phyloP scores from a whole-genome alignment of 768 basidiomycete genomes.

The Hebeloma cylindrosporum region DNA sequence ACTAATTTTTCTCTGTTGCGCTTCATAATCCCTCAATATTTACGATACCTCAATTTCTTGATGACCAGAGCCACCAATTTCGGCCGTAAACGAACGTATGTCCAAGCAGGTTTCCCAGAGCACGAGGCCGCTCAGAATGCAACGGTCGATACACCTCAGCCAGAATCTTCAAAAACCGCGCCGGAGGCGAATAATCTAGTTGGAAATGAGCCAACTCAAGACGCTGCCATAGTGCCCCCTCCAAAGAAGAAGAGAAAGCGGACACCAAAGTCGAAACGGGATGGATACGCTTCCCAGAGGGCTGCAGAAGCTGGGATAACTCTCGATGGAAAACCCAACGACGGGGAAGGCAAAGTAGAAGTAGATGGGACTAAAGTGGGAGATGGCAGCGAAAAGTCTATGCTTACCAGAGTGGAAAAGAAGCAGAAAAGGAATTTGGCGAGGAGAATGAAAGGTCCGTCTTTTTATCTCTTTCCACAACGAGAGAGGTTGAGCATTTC shows the following conservation, averaged over 20 bases:
- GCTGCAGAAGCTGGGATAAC: constrained; percentile 22
- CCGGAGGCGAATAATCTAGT: constrained; percentile 1
- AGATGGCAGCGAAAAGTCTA: constrained; percentile 17
- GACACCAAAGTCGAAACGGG: constrained; percentile 45
- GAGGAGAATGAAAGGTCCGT: constrained; percentile 26
- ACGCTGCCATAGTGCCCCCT: constrained; percentile 24
- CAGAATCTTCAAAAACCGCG: constrained; percentile 11
- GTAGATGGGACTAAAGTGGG: constrained; percentile 13
- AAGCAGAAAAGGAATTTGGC: constrained; percentile 29
- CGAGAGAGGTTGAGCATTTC: neutral
- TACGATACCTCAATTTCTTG: neutral
- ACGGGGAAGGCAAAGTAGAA: constrained; percentile 11
- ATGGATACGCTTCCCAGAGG: constrained; percentile 32
- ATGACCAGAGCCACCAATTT: constrained; percentile 54
- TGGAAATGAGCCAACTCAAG: constrained; percentile 12
- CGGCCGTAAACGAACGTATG: constrained; percentile 69
- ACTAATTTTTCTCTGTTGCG: too few relatives aligned
- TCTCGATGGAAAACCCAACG: constrained; percentile 20
- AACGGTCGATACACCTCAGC: constrained; percentile 14
- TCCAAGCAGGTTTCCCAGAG: constrained; percentile 58
- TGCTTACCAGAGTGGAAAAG: constrained; percentile 25
- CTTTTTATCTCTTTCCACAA: constrained; percentile 5
- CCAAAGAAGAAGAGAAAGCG: constrained; percentile 64
- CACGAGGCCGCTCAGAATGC: constrained; percentile 5
- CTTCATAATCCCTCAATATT: too few relatives aligned